Conservation (phyloP, 2,329 filamentous ascomycete genomes). For the Claviceps africana region DNA sequence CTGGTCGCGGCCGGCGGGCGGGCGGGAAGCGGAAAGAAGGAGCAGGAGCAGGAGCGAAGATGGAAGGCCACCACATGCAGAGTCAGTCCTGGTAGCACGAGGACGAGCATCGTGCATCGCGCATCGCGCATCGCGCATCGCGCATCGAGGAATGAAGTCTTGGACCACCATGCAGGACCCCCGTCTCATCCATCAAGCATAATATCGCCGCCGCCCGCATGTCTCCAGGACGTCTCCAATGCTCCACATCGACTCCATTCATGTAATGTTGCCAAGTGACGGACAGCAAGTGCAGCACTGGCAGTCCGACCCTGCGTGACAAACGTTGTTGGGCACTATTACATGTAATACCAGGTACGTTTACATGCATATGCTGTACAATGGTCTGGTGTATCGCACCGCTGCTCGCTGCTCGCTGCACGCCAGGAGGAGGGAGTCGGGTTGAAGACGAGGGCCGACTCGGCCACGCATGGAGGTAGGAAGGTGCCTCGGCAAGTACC, state of each 20-base stretch:
- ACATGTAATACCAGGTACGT: neutral
- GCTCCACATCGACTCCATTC: constrained; percentile 1
- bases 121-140: neutral
- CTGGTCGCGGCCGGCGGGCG: neutral
- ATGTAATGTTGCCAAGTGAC: neutral
- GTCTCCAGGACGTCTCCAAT: neutral
- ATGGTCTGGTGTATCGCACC: neutral
- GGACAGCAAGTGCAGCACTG: neutral
- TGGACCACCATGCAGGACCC: neutral
- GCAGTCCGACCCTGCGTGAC: neutral
- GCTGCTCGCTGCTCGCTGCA: too few species aligned
- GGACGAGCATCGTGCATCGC: neutral
- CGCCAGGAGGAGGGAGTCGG: neutral
- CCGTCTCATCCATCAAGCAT: neutral
- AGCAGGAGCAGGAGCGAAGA: neutral
- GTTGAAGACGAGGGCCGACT: neutral
- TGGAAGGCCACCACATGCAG: neutral
- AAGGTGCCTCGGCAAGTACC: too few species aligned
- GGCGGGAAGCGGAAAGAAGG: neutral
- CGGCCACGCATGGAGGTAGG: neutral
- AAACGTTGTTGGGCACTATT: neutral
- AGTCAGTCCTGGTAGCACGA: neutral
- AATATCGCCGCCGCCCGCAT: neutral
- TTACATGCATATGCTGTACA: neutral
- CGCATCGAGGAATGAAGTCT: neutral